Evolutionary conservation across 129 eudicot genomes (phyloP).

Genomic region (Helichrysum umbraculigerum): DNA sequence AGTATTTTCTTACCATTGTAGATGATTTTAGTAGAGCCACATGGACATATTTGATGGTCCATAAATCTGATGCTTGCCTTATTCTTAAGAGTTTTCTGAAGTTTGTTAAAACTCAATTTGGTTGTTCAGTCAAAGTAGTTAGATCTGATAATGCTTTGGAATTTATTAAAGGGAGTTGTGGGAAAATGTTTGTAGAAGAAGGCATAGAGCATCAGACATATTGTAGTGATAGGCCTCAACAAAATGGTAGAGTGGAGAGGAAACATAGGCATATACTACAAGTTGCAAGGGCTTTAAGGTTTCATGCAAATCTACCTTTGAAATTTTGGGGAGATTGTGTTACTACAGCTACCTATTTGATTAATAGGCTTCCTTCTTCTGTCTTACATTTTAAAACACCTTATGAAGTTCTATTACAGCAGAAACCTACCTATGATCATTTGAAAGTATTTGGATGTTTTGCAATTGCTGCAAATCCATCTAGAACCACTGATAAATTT

Average conservation of each 20-base stretch:
- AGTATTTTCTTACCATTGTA: neutral
- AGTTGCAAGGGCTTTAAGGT: too few relatives aligned
- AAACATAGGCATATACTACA: too few relatives aligned
- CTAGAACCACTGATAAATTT: too few relatives aligned
- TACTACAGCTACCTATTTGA: neutral
- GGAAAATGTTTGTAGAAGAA: neutral
- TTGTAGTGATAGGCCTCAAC: neutral
- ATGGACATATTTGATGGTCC: neutral
- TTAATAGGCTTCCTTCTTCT: neutral
- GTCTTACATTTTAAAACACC: neutral
- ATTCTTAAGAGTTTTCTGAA: neutral
- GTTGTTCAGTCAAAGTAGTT: neutral
- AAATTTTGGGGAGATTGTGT: neutral
- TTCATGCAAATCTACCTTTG: neutral
- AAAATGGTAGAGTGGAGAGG: too few relatives aligned
- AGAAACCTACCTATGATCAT: neutral
- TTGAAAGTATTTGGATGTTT: neutral
- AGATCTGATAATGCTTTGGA: neutral
- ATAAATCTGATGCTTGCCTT: neutral
- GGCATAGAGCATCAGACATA: neutral
- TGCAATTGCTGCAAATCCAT: too few relatives aligned
- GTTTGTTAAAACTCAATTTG: neutral
- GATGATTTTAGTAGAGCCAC: neutral
- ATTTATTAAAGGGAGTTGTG: neutral
- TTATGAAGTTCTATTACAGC: neutral